Evolutionary conservation across 495 filamentous ascomycete species (phyloP).

Genomic region (Parathielavia hyrcaniae): DNA sequence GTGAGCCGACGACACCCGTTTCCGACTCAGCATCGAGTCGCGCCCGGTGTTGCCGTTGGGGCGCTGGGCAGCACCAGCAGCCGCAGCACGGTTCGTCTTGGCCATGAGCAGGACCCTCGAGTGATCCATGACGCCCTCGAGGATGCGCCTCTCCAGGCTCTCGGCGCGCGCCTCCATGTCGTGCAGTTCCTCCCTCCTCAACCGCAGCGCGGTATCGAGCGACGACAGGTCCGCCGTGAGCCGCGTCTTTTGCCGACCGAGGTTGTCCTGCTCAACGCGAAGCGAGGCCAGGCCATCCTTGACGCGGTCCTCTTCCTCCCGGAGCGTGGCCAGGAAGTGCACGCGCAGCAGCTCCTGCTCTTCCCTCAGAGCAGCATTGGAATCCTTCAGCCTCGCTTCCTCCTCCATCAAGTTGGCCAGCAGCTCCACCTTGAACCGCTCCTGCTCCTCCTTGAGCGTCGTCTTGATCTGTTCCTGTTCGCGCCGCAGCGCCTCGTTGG

Average conservation of each 20-base stretch:
- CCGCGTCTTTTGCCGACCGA: slow-evolving; percentile 65
- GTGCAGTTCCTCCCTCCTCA: slow-evolving; percentile 85
- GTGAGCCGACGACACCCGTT: slow-evolving; percentile 47
- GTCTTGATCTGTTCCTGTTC: slow-evolving; percentile 20
- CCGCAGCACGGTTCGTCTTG: slow-evolving; percentile 39
- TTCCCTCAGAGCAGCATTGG: slow-evolving; percentile 55
- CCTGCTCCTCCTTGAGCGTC: slow-evolving; percentile 29
- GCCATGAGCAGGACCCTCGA: slow-evolving; percentile 77
- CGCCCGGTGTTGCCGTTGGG: slow-evolving; percentile 30
- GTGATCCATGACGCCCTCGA: slow-evolving; percentile 93
- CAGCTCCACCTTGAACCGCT: slow-evolving; percentile 27
- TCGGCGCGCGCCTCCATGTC: slow-evolving; percentile 84
- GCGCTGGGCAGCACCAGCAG: too few relatives aligned
- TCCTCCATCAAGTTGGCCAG: slow-evolving; percentile 70
- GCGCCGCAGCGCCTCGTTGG: slow-evolving; percentile 18
- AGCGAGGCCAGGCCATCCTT: slow-evolving; percentile 42
- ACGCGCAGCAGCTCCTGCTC: slow-evolving; percentile 71
- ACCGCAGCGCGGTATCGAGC: slow-evolving; percentile 77
- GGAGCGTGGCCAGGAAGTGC: slow-evolving; percentile 49
- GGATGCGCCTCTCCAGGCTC: slow-evolving; percentile 78
- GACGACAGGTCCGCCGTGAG: slow-evolving; percentile 78
- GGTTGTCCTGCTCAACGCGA: slow-evolving; percentile 61
- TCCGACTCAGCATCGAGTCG: slow-evolving; percentile 62
- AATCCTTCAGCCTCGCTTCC: slow-evolving; percentile 67
- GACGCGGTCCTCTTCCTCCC: slow-evolving; percentile 38